phyloP scores from a whole-genome alignment of 306 rosid species.

The Cucumis hystrix region DNA sequence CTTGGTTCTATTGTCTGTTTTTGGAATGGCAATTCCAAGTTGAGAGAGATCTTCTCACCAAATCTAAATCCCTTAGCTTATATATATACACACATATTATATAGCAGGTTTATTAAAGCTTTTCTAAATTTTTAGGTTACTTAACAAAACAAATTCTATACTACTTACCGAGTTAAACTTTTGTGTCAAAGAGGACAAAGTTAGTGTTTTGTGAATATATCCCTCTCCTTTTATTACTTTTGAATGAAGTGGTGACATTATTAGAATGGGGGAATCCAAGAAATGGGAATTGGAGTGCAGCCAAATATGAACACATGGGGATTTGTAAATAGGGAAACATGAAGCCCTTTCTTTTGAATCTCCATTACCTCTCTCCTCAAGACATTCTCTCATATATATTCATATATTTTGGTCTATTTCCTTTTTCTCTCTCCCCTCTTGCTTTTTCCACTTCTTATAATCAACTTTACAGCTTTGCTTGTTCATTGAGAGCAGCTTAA shows the following conservation, averaged over 20 bases:
- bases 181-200: too few relatives aligned
- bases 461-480: conserved; percentile 10
- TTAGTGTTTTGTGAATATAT: not conserved
- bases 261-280: conserved; percentile 2
- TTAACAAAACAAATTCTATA: too few relatives aligned
- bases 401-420: too few relatives aligned
- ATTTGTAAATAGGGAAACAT: conserved; percentile 3
- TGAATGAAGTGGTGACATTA: not conserved
- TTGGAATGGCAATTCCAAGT: not conserved
- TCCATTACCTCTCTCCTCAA: not conserved
- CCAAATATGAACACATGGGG: conserved; percentile 7
- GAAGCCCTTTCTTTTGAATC: not conserved
- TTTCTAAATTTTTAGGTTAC: not conserved
- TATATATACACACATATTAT: too few relatives aligned
- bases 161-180: too few relatives aligned
- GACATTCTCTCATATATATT: not conserved
- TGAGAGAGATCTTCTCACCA: not conserved
- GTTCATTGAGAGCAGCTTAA: conserved; percentile 6
- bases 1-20: not conserved
- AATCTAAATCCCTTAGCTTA: not conserved
- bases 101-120: not conserved
- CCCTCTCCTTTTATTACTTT: not conserved
- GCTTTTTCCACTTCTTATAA: conserved; percentile 7
- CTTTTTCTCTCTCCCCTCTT: not conserved
- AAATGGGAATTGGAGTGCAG: not conserved